Base-by-base conservation (phyloP, 1,284 basidiomycete genomes). In the Ceraceosorus guamensis region DNA sequence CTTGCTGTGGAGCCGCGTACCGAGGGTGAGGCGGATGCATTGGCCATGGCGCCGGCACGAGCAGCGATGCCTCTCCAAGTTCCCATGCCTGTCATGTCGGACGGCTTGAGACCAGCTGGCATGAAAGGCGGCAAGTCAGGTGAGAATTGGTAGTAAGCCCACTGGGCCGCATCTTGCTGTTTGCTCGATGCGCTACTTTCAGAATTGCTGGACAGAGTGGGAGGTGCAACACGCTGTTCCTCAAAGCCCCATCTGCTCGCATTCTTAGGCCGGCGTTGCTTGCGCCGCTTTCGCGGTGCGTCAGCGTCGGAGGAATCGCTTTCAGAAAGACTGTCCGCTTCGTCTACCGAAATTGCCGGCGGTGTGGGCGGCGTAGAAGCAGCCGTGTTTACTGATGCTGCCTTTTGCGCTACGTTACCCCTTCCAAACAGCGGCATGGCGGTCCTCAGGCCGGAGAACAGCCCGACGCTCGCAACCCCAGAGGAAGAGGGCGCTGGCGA, bases 41-140 rank as follows among this genome's bases (percentile, higher is more conserved):
- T 50, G 18, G 53, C 45, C 13, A 60, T 57, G 1, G 57, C 56
- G 8, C 47, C 53, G 6, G 67, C 63, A 24, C 65, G 57, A 46
- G 67, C 67, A 1, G 66, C 60, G 55, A 69, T 69, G 55, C 65
- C 66, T 13, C 57, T 59, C 67, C 67, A 69, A 2, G 67, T 69
- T 1, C 67, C 67, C 11, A 58, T 60, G 11, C 67, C 67, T 0
- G 67, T 69, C 49, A 69, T 41, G 34, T 69, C 67, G 10, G 47
- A 51, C 2, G 67, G 67, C 14, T 52, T 56, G 30, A 67, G 24
- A 4, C 65, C 67, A 6, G 54, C 37, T 13, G 65, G 65, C 52
- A 67, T 62, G 46, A 67, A 69, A 1, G 67, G 67, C 2, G 67
- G 67, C n/a, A 69, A 52, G 53, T 66, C 66, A 2, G 67, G 67